phyloP scores from a whole-genome alignment of 768 basidiomycete genomes.

The Lactarius sanguifluus region DNA sequence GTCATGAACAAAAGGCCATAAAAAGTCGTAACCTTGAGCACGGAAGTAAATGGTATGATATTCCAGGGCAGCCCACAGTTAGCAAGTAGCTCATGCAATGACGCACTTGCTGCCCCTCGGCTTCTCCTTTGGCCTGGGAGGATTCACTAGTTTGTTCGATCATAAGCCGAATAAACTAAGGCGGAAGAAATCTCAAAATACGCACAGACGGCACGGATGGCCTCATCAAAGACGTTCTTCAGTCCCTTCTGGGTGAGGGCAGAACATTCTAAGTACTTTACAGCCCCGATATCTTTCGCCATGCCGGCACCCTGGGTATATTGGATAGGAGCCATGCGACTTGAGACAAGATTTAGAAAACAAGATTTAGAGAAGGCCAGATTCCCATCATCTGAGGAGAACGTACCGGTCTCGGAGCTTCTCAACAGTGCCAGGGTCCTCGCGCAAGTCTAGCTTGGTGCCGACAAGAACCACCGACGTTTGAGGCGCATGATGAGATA shows the following conservation, averaged over 20 bases:
- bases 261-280: constrained; percentile 95
- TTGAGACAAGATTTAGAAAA: constrained; percentile 33
- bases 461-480: constrained; percentile 93
- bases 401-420: constrained; percentile 86
- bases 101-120: constrained; percentile 57
- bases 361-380: constrained; percentile 13
- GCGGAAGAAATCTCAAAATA: constrained; percentile 32
- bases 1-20: constrained; percentile 40
- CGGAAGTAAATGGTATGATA: constrained; percentile 69
- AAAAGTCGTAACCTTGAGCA: constrained; percentile 63
- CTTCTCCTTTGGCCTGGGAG: constrained; percentile 62
- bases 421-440: constrained; percentile 90
- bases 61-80: constrained; percentile 35
- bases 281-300: constrained; percentile 91
- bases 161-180: constrained; percentile 10
- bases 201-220: constrained; percentile 93
- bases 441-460: constrained; percentile 96
- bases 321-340: constrained; percentile 92
- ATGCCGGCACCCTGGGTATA: constrained; percentile 90
- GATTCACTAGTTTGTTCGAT: constrained; percentile 57
- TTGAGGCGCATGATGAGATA: constrained; percentile 94
- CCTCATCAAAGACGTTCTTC: constrained; percentile 99
- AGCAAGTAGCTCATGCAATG: constrained; percentile 45
- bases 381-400: background rate
- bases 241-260: constrained; percentile 97